Base-by-base conservation (phyloP, 1,284 basidiomycete genomes). In the Rhodotorula mucilaginosa region DNA sequence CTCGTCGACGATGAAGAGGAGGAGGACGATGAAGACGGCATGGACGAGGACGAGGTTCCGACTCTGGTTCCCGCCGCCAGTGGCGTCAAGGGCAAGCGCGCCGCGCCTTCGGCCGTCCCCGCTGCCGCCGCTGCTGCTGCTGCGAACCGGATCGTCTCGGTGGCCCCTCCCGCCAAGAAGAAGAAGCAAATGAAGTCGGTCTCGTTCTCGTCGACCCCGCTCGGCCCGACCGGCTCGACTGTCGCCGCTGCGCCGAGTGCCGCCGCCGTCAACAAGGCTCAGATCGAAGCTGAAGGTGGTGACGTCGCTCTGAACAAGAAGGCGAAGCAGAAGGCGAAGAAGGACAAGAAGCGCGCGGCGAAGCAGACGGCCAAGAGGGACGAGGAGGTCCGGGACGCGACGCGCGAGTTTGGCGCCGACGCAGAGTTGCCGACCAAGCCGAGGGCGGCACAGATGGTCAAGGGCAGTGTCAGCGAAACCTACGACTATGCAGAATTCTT, bases 301-400 rank as follows among this genome's bases (percentile, higher is more conserved):
- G 75, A 71, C 48, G 69, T 78, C 29, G 69, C 71, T 48, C 65
- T 76, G 46, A 78, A 79, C 72, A 79, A 80, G 69, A 74, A 71
- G 26, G 75, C 74, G 65, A 72, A 74, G 74, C 72, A 76, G 52
- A 62, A 70, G 12, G 73, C 74, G 10, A 80, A 80, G 74, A 79
- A 78, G 68, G 77, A 72, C 51, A 78, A 78, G 72, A 78, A 77
- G 74, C 71, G 74, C 65, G 62, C 70, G 39, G 67, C 64, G 16
- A 71, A 72, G 56, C 70, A 73, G 60, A 56, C 52, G 29, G 68
- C 61, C 4, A 69, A 69, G 67, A 21, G 56, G 44, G 48, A 54
- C 23, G 66, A 61, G n/a, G 69, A 74, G 47, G 47, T 74, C 18
- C 23, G 49, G 39, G 56, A 60, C 39, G 70, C 67, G 23, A 68